Conservation (phyloP, 108 stramenopile genomes). For the Skeletonema tropicum region DNA sequence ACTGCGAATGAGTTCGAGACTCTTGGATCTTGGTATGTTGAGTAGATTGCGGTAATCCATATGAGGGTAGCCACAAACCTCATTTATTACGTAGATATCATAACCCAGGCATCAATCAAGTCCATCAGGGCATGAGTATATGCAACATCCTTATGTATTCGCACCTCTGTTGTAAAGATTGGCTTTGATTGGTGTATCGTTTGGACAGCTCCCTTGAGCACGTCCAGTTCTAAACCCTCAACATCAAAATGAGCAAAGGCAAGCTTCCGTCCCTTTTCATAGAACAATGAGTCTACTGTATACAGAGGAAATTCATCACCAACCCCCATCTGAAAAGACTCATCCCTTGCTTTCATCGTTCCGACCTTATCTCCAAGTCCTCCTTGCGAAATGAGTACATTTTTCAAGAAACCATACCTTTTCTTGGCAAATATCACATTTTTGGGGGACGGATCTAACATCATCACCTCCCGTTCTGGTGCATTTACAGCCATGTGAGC, state of each 20-base stretch:
- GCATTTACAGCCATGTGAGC: slow-evolving; percentile 19
- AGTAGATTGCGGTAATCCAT: slow-evolving; percentile 33
- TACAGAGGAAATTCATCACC: slow-evolving; percentile 14
- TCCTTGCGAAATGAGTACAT: slow-evolving; percentile 8
- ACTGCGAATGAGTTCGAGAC: neutral
- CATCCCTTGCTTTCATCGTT: slow-evolving; percentile 12
- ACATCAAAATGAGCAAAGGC: slow-evolving; percentile 33
- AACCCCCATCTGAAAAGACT: slow-evolving; percentile 10
- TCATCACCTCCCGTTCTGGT: slow-evolving; percentile 11
- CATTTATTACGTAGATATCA: slow-evolving; percentile 30
- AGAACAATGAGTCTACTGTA: slow-evolving; percentile 24
- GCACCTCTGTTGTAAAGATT: slow-evolving; percentile 22
- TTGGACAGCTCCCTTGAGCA: slow-evolving; percentile 19
- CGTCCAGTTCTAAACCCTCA: slow-evolving; percentile 29
- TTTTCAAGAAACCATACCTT: neutral
- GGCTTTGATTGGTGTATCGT: slow-evolving; percentile 15
- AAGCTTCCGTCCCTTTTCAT: slow-evolving; percentile 18
- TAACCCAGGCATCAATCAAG: slow-evolving; percentile 24
- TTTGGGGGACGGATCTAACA: slow-evolving; percentile 23
- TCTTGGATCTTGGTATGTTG: slow-evolving; percentile 8
- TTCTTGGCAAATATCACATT: slow-evolving; percentile 9
- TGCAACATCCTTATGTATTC: slow-evolving; percentile 13
- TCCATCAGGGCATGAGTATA: slow-evolving; percentile 13
- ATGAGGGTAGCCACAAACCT: slow-evolving; percentile 30
- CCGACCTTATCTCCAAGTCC: slow-evolving; percentile 10